Base-by-base conservation (phyloP, 805 yeast genomes). In the Jamesozyma hellenica region DNA sequence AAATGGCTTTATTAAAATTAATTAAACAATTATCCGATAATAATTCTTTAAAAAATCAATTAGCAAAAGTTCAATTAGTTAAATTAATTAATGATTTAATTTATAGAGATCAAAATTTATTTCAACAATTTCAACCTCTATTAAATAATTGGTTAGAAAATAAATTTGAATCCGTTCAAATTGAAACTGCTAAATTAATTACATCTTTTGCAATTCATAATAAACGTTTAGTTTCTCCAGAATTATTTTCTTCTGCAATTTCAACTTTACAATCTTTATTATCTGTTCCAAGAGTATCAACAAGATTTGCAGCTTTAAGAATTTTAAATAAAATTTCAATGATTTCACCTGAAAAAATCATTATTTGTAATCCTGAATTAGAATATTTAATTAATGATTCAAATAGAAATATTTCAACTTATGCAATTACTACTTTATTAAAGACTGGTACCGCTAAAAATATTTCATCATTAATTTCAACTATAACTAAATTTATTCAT, bases 241-340 rank as follows among this genome's bases (percentile, higher is more conserved):
- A 74, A 34, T 80, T 82, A 52, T 80, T 76, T 51, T 75, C 80
- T 52, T 66, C 69, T 40, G 90, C 94, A 12, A 72, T 92, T 37
- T 61, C 71, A 42, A 77, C 86, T 38, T 72, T 92, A 56, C 92
- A 83, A 60, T 71, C 73, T 41, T 73, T 88, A 53, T 66, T 92
- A 52, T 64, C 79, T n/a, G 90, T 87, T 34, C 95, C 97, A 49
- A 74, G 96, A 56, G 81, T 84, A 15, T 82, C 90, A 28, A 77
- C 95, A 8, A 75, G 95, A 55, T 92, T 92, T 64, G 86, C 96
- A 3, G 96, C 97, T 21, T 85, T 90, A 41, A 75, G 98, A 65
- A 73, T 87, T 45, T 73, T 92, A 54, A 88, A 87, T 68, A 79
- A 79, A 55, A 75, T 84, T 50, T 90, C 97, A 4, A 70, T 82